Evolutionary conservation across 352 stramenopile species (phyloP).

Genomic region (Aphanomyces cochlioides): DNA sequence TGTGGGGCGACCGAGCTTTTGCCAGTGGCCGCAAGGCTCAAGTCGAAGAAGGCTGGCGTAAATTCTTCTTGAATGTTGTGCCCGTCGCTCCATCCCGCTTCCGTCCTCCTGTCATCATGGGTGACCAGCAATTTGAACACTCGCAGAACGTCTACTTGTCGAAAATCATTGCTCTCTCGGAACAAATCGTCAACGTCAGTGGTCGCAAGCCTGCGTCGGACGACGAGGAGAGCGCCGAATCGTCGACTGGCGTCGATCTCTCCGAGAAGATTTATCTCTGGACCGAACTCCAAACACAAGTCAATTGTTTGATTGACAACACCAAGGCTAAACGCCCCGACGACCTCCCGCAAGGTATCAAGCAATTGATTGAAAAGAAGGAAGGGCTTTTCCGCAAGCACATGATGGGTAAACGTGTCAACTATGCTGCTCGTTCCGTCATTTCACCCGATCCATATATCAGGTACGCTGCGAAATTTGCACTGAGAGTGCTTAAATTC

Average conservation of each 20-base stretch:
- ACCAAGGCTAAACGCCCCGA: conserved; percentile 63
- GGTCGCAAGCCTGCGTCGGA: conserved; percentile 57
- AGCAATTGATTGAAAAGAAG: conserved; percentile 99
- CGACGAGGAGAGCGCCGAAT: conserved; percentile 44
- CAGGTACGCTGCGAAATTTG: neutral
- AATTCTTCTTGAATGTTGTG: conserved; percentile 97
- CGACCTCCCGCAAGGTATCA: conserved; percentile 87
- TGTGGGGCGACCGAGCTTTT: conserved; percentile 87
- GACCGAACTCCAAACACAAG: conserved; percentile 96
- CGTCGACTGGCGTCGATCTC: conserved; percentile 60
- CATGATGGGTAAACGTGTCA: conserved; percentile 99
- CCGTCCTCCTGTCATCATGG: conserved; percentile 95
- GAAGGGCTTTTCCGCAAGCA: conserved; percentile 99
- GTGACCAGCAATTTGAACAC: conserved; percentile 96
- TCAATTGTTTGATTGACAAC: conserved; percentile 82
- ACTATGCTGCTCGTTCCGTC: conserved; percentile 98
- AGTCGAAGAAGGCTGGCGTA: conserved; percentile 74
- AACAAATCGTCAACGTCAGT: conserved; percentile 67
- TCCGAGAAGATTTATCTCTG: conserved; percentile 91
- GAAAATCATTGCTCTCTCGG: conserved; percentile 92
- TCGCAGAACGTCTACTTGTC: conserved; percentile 94
- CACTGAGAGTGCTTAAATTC: no score
- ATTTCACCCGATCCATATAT: conserved; percentile 99
- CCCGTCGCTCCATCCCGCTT: conserved; percentile 97
- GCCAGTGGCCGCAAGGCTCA: conserved; percentile 51